Evolutionary conservation across 164 flowering plant genomes (phyloP), one percentile per base, ranked within the genome.

Genomic region (Echeveria elegans): DNA sequence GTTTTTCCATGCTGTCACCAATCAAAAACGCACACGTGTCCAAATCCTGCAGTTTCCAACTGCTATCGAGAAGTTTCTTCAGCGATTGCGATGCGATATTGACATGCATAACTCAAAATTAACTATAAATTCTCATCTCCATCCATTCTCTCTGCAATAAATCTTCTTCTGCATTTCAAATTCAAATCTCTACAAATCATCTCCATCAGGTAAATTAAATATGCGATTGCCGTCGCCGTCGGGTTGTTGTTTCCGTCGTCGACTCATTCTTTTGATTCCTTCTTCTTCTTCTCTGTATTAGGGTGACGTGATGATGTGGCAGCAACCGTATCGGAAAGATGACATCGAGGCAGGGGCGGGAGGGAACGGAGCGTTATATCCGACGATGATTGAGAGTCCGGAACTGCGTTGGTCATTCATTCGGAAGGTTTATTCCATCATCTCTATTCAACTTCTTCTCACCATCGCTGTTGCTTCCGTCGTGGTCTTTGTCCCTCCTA

Each of bases 121-220:
- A n/a, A n/a, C n/a, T n/a, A n/a, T n/a, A n/a, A n/a, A n/a, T n/a
- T n/a, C n/a, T n/a, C n/a, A n/a, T n/a, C n/a, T 16, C n/a, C 48
- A 14, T 45, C n/a, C 48, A 10, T 14, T 48, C 23, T 6, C n/a
- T n/a, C n/a, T n/a, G n/a, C n/a, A n/a, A n/a, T n/a, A n/a, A n/a
- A n/a, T n/a, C n/a, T n/a, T n/a, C n/a, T n/a, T n/a, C n/a, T n/a
- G n/a, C n/a, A n/a, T n/a, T 74, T 88, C 93, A 26, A 89, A 77
- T 12, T 97, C 93, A 75, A 74, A 89, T 37, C 88, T 93, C 81
- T 90, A 80, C 65, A 91, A 88, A 63, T 85, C 90, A 34, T 34
- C 28, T 85, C 66, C 1, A 43, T 96, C 96, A 77, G 50, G n/a
- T 4, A 15, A 18, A 0, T n/a, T 45, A 19, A 19, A 16, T 19